A percentile compares a stretch with the other conserved stretches of the same genome.
phyloP scores from a whole-genome alignment of 305 asterid species.

The Fraxinus greggii region DNA sequence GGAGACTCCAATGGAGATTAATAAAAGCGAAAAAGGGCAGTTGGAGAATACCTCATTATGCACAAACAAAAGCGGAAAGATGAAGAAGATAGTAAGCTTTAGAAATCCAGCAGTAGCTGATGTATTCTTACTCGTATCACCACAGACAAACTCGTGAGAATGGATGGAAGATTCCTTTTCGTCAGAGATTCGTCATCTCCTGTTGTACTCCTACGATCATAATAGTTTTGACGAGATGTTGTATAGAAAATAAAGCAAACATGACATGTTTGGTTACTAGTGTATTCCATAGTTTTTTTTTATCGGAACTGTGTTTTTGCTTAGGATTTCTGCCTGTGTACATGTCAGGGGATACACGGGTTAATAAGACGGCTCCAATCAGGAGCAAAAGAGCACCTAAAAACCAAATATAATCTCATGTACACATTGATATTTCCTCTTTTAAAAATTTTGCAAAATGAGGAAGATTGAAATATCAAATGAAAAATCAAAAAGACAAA shows the following conservation, averaged over 20 bases:
- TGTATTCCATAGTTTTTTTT: background rate
- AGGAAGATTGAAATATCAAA: background rate
- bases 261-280: background rate
- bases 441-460: background rate
- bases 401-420: background rate
- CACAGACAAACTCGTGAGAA: background rate
- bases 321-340: background rate
- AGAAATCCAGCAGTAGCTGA: slow-evolving; percentile 45
- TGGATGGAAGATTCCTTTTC: background rate
- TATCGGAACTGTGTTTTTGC: background rate
- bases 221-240: background rate
- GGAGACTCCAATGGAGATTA: background rate
- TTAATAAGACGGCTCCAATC: background rate
- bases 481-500: background rate
- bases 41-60: slow-evolving; percentile 19
- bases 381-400: background rate
- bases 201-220: background rate
- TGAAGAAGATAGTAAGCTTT: slow-evolving; percentile 49
- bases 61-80: slow-evolving; percentile 18
- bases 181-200: background rate
- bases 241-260: background rate
- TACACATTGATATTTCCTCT: background rate
- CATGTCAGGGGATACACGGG: background rate
- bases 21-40: background rate
- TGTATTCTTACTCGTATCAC: slow-evolving; percentile 31